Conservation (phyloP, 495 filamentous ascomycete species). For the Penicillium parvum region DNA sequence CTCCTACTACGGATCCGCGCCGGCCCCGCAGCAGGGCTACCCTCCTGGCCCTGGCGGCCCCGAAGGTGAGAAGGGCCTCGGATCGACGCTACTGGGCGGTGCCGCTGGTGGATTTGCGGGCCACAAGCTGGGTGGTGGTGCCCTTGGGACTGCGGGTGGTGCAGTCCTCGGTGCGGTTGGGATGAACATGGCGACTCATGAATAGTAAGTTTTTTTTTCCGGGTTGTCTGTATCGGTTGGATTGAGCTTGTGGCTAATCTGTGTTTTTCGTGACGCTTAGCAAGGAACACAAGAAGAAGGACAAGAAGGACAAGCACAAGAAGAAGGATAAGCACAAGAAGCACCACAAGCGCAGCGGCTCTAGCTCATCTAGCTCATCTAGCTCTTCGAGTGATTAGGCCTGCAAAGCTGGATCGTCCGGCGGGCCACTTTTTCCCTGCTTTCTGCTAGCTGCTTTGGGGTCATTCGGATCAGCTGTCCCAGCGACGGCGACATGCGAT, state of each 20-base stretch:
- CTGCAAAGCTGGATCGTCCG: not conserved
- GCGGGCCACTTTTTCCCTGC: not conserved
- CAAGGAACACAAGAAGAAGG: constrained; percentile 24
- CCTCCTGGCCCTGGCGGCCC: constrained; percentile 16
- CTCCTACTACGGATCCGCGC: constrained; percentile 7
- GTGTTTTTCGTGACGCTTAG: constrained; percentile 7
- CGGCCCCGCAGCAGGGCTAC: constrained; percentile 3
- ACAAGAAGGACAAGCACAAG: constrained; percentile 32
- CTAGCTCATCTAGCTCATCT: constrained; percentile 28
- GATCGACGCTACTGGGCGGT: constrained; percentile 38
- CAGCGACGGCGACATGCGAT: not conserved
- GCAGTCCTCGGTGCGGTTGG: constrained; percentile 43
- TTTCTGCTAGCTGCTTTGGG: not conserved
- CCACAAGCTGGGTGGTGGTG: constrained; percentile 41
- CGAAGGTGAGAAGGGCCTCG: constrained; percentile 40
- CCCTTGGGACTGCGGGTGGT: constrained; percentile 38
- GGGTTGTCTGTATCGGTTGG: not conserved
- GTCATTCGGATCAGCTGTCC: not conserved
- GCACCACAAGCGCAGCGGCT: constrained; percentile 23
- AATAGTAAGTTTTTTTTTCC: constrained; percentile 36
- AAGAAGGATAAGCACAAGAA: constrained; percentile 27
- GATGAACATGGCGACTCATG: constrained; percentile 32
- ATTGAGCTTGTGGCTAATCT: constrained; percentile 9
- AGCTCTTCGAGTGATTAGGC: constrained; percentile 6
- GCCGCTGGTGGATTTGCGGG: constrained; percentile 41